Conservation (phyloP, 352 stramenopile species). For the Plasmopara muralis region DNA sequence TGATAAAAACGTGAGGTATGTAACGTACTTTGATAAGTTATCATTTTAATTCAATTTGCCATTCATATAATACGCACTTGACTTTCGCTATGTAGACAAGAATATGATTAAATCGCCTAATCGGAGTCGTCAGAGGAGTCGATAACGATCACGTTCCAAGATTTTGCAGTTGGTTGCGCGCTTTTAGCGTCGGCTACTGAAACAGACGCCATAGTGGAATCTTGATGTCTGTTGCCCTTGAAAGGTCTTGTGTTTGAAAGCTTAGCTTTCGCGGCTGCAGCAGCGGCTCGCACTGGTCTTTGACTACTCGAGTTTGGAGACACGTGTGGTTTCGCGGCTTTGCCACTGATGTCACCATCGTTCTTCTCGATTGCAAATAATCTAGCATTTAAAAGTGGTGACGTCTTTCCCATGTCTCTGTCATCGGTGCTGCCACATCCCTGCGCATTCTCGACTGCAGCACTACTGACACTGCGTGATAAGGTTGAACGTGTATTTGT, state of each 20-base stretch:
- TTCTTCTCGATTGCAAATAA: background rate
- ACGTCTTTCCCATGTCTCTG: conserved; percentile 4
- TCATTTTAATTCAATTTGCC: no score
- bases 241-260: conserved; percentile 4
- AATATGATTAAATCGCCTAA: background rate
- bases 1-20: no score
- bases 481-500: background rate
- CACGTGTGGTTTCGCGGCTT: background rate
- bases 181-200: conserved; percentile 8
- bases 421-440: background rate
- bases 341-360: conserved; percentile 2
- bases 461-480: background rate
- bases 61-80: no score
- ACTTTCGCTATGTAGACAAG: background rate
- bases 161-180: conserved; percentile 24
- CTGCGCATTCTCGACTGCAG: conserved; percentile 3
- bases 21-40: no score
- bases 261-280: conserved; percentile 8
- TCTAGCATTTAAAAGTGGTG: conserved; percentile 2
- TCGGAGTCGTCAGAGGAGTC: conserved; percentile 36
- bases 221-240: background rate
- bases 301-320: background rate
- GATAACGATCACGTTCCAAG: conserved; percentile 80
- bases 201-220: background rate
- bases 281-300: conserved; percentile 4